Percentiles rank a stretch among this genome's conserved stretches.
Conservation (phyloP, 331 rosid species). For the Pyrus hybrid region DNA sequence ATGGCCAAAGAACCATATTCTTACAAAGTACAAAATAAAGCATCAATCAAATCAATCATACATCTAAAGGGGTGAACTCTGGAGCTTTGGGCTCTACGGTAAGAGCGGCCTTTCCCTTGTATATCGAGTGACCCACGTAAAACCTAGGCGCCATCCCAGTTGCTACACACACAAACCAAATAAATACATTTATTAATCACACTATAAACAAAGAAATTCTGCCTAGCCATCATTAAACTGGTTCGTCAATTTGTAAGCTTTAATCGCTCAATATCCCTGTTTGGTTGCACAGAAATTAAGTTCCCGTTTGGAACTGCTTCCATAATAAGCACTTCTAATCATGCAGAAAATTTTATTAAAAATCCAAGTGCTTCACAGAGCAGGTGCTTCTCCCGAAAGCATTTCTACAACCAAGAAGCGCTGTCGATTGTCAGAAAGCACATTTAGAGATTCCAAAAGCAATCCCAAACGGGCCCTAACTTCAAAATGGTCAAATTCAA, state of each 20-base stretch:
- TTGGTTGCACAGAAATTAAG: background rate
- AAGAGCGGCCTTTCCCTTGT: conserved; percentile 52
- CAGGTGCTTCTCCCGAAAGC: background rate
- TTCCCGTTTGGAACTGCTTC: background rate
- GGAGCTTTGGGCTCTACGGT: conserved; percentile 80
- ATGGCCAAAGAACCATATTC: background rate
- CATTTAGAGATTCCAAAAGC: background rate
- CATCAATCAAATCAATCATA: conserved; percentile 26
- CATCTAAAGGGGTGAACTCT: conserved; percentile 63
- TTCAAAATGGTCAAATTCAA: background rate
- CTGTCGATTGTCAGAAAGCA: background rate
- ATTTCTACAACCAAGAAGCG: background rate
- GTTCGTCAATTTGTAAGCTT: background rate
- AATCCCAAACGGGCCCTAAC: background rate
- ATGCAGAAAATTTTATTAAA: background rate
- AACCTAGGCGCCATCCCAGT: conserved; percentile 58
- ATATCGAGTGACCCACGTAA: conserved; percentile 55
- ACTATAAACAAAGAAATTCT: background rate
- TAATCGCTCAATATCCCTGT: background rate
- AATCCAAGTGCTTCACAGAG: background rate
- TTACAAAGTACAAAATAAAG: background rate
- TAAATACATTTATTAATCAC: conserved; percentile 6
- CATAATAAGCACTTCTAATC: background rate
- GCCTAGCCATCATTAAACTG: background rate
- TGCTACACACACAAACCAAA: conserved; percentile 28